Conservation (phyloP, 1,284 basidiomycete species). For the Termitomyces sp. region DNA sequence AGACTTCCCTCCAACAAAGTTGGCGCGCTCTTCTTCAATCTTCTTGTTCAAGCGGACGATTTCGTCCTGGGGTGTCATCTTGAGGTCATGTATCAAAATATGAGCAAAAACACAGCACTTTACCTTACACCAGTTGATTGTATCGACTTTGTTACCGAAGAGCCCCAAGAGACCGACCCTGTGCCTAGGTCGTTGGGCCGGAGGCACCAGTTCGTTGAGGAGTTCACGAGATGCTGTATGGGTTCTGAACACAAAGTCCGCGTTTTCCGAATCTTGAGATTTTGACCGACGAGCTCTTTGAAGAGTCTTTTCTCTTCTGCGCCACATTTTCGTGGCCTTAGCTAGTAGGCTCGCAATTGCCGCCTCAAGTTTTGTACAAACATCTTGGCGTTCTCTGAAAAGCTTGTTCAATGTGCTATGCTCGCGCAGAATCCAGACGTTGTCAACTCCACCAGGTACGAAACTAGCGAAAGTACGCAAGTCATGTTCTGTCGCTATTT, state of each 20-base stretch:
- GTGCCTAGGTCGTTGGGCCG: not conserved
- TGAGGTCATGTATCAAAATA: not conserved
- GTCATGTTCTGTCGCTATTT: slow-evolving; percentile 54
- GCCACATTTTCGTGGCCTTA: not conserved
- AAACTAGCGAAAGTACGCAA: slow-evolving; percentile 62
- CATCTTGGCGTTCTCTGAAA: slow-evolving; percentile 53
- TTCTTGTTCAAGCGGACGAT: slow-evolving; percentile 44
- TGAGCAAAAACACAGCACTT: not conserved
- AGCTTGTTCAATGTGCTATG: slow-evolving; percentile 53
- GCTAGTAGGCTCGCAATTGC: not conserved
- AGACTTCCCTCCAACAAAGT: slow-evolving; percentile 48
- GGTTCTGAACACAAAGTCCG: not conserved
- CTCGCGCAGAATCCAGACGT: slow-evolving; percentile 70
- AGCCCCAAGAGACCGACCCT: not conserved
- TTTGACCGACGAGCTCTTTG: not conserved
- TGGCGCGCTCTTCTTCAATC: slow-evolving; percentile 39
- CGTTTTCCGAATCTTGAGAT: not conserved
- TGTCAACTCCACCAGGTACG: slow-evolving; percentile 74
- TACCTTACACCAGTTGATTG: slow-evolving; percentile 1
- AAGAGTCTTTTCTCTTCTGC: not conserved
- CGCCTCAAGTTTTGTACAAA: slow-evolving; percentile 44
- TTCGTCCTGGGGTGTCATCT: slow-evolving; percentile 25
- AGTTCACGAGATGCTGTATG: not conserved
- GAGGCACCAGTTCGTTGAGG: not conserved
- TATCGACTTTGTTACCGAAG: not conserved